Percentiles rank a stretch among this genome's conserved stretches.
Conservation (phyloP, 1,284 basidiomycete genomes). For the Neonothopanus nambi region DNA sequence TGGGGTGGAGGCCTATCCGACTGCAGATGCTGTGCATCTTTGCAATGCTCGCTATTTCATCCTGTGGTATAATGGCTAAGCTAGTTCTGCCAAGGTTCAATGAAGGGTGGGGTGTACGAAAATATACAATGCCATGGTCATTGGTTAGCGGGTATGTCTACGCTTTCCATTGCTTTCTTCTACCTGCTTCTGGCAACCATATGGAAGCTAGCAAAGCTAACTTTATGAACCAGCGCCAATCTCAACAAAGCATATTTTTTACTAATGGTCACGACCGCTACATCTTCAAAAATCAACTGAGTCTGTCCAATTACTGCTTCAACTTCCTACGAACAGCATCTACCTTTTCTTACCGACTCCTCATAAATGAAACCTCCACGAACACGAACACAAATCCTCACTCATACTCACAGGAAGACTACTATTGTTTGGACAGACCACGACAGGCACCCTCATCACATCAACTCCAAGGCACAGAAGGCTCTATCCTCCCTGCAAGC, state of each 20-base stretch:
- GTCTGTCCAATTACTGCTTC: slow-evolving; percentile 80
- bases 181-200: too few species aligned
- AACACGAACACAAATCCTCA: too few species aligned
- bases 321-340: slow-evolving; percentile 73
- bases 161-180: slow-evolving; percentile 3
- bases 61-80: slow-evolving; percentile 69
- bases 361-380: slow-evolving; percentile 34
- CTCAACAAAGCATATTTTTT: too few species aligned
- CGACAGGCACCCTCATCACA: too few species aligned
- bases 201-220: too few species aligned
- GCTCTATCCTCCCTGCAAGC: too few species aligned
- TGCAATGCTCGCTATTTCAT: too few species aligned
- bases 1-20: too few species aligned
- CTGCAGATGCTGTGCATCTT: too few species aligned
- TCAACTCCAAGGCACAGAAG: too few species aligned
- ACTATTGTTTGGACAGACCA: too few species aligned
- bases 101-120: slow-evolving; percentile 98
- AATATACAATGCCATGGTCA: slow-evolving; percentile 88
- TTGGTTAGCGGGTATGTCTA: slow-evolving; percentile 86
- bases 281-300: slow-evolving; percentile 65
- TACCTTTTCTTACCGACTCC: slow-evolving; percentile 73
- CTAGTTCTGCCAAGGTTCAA: slow-evolving; percentile 91
- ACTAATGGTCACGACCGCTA: slow-evolving; percentile 97
- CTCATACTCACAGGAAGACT: too few species aligned
- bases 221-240: slow-evolving; percentile 84